Evolutionary conservation across 1,139 yeast genomes (phyloP).

Genomic region (Torulaspora globosa): DNA sequence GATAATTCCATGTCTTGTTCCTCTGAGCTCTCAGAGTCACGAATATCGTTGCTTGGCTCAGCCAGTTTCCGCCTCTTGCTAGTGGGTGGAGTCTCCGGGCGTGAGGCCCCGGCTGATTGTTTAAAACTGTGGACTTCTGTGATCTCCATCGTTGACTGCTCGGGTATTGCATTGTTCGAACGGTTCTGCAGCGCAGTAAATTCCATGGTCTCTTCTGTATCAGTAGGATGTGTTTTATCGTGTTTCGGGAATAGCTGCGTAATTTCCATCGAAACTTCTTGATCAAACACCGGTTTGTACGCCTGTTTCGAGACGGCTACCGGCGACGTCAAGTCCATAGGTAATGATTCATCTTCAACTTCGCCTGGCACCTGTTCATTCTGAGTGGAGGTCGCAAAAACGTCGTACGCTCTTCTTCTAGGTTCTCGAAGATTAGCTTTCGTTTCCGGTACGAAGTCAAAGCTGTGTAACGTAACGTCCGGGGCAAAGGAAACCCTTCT

Average conservation of each 20-base stretch:
- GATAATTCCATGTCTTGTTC: constrained; percentile 24
- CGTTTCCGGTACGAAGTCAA: constrained; percentile 45
- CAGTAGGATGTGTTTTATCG: constrained; percentile 13
- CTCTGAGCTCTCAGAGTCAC: constrained; percentile 5
- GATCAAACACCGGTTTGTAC: constrained; percentile 14
- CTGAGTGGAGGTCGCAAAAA: constrained; percentile 30
- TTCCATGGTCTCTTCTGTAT: constrained; percentile 34
- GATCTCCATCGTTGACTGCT: constrained; percentile 8
- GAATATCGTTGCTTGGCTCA: not conserved
- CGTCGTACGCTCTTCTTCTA: constrained; percentile 21
- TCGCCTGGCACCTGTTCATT: constrained; percentile 16
- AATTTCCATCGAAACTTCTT: constrained; percentile 28
- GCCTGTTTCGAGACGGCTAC: constrained; percentile 1
- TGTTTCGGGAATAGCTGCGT: constrained; percentile 24
- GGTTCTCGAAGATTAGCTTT: constrained; percentile 40
- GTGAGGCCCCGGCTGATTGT: not conserved
- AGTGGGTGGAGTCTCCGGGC: constrained; percentile 4
- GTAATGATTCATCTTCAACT: constrained; percentile 25
- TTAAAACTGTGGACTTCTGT: constrained; percentile 6
- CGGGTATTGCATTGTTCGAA: not conserved
- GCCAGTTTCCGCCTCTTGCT: constrained; percentile 4
- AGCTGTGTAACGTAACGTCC: constrained; percentile 67
- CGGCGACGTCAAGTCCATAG: constrained; percentile 21
- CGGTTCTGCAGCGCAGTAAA: constrained; percentile 23
- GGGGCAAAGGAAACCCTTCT: constrained; percentile 74